Evolutionary conservation across 2,329 filamentous ascomycete genomes (phyloP), one percentile per base, ranked within the genome.

Genomic region (Neobulgaria alba): DNA sequence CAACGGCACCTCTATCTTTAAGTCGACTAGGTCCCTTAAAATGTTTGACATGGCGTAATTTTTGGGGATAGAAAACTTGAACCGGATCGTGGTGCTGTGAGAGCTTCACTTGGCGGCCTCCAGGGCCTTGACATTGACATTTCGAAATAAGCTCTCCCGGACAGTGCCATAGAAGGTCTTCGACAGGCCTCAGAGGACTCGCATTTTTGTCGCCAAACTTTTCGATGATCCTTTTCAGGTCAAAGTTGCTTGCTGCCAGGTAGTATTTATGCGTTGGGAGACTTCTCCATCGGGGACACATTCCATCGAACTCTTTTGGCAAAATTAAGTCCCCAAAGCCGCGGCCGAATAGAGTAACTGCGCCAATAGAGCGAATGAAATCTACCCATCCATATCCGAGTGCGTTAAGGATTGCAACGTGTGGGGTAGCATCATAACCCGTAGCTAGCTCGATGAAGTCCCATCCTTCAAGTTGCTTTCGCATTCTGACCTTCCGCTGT

Each of bases 381-480:
- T 42, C 43, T 3, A 46, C 33, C 43, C 40, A 46, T 18, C 39
- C 43, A 31, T 33, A 12, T 8, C 40, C 43, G 21, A 32, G 40
- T 8, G 36, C 4, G 15, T 41, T 35, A 5, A 41, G 21, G 10
- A 10, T 32, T 8, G 43, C 35, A 21, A 42, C 38, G 1, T 37
- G 36, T 17, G 43, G 39, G 3, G 30, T 12, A 16, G 33, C 23
- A 18, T 30, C 33, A n/a, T 35, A 20, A 2, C 29, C 36, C 17
- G 29, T 17, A 2, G 38, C 32, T 10, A 46, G 29, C 18, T 43
- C 43, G 33, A 43, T 37, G 17, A 43, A 46, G 5, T 19, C 43
- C 21, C 34, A 46, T 4, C 43, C 43, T 16, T 16, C 12, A 2
- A 46, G 34, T 14, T 42, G n/a, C n/a, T 40, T 5, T 46, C 40